Evolutionary conservation across 1,284 basidiomycete genomes (phyloP).

Genomic region (Chalciporus sp.): DNA sequence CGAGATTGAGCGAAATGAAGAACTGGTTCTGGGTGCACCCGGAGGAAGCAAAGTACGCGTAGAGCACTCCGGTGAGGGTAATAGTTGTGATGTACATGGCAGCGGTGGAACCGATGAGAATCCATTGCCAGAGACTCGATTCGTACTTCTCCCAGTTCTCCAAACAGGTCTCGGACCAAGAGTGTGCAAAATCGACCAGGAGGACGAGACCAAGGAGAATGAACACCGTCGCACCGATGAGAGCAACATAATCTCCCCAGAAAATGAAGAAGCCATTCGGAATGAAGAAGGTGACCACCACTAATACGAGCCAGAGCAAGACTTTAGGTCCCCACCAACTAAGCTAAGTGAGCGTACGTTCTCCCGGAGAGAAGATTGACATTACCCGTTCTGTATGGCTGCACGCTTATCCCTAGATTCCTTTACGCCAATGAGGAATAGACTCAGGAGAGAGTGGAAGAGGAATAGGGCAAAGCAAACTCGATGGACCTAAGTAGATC

Average conservation of each 20-base stretch:
- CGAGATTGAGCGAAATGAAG: slow-evolving; percentile 95
- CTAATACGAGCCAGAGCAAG: slow-evolving; percentile 79
- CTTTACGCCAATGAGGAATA: slow-evolving; percentile 82
- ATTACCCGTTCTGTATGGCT: slow-evolving; percentile 94
- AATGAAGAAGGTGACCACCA: slow-evolving; percentile 87
- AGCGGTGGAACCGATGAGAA: slow-evolving; percentile 92
- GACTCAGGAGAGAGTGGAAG: slow-evolving; percentile 84
- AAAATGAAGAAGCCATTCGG: slow-evolving; percentile 95
- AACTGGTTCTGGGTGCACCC: slow-evolving; percentile 91
- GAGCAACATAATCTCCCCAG: slow-evolving; percentile 92
- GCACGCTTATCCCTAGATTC: slow-evolving; percentile 92
- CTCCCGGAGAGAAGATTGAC: slow-evolving; percentile 4
- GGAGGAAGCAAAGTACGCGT: slow-evolving; percentile 87
- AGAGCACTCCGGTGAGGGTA: slow-evolving; percentile 85
- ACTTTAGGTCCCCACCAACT: slow-evolving; percentile 99
- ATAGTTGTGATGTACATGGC: slow-evolving; percentile 86
- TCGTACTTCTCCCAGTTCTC: slow-evolving; percentile 91
- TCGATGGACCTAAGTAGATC: slow-evolving; percentile 75
- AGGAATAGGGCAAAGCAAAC: slow-evolving; percentile 95
- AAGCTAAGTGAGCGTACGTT: slow-evolving; percentile 7
- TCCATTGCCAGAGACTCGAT: slow-evolving; percentile 95
- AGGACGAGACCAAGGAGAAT: slow-evolving; percentile 97
- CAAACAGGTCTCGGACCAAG: slow-evolving; percentile 96
- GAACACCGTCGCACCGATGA: slow-evolving; percentile 92
- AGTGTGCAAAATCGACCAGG: slow-evolving; percentile 98